Percentiles rank a stretch among this genome's conserved stretches.
These are phyloP conservation scores for Nemania bipapillata DNA, from an alignment of 2,329 filamentous ascomycete genomes.

Conservation along the genomic window DNA sequence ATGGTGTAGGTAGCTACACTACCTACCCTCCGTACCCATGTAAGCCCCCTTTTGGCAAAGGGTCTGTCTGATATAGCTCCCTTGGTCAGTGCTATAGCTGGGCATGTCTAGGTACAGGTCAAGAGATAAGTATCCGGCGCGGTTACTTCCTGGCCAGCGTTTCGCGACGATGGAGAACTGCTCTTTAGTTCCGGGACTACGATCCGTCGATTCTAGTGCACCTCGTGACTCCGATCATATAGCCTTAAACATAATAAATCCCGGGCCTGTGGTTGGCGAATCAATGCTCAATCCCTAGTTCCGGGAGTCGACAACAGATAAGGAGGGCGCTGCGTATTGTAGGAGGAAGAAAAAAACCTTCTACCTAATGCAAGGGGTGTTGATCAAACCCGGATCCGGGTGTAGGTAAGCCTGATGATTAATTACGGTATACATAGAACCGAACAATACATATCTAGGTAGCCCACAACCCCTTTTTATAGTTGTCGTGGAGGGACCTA, in stretches of 20 bases:
- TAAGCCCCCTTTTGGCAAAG: not conserved
- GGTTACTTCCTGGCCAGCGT: not conserved
- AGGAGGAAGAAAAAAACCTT: too few relatives aligned
- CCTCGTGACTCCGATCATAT: not conserved
- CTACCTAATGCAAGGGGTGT: conserved; percentile 2
- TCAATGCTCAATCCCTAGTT: not conserved
- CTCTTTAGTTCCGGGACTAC: not conserved
- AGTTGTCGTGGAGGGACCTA: not conserved
- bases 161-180: not conserved
- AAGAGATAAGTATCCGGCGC: not conserved
- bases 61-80: not conserved
- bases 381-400: not conserved
- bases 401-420: not conserved
- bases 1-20: not conserved
- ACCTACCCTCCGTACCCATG: not conserved
- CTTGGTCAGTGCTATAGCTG: not conserved
- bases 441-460: not conserved
- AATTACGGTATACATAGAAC: not conserved
- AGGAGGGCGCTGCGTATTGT: not conserved
- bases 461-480: not conserved
- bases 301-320: not conserved
- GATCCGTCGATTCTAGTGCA: not conserved
- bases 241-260: not conserved
- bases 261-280: not conserved
- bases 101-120: not conserved